phyloP scores from a whole-genome alignment of 805 yeast species.

The Saccharomycopsis sp. region DNA sequence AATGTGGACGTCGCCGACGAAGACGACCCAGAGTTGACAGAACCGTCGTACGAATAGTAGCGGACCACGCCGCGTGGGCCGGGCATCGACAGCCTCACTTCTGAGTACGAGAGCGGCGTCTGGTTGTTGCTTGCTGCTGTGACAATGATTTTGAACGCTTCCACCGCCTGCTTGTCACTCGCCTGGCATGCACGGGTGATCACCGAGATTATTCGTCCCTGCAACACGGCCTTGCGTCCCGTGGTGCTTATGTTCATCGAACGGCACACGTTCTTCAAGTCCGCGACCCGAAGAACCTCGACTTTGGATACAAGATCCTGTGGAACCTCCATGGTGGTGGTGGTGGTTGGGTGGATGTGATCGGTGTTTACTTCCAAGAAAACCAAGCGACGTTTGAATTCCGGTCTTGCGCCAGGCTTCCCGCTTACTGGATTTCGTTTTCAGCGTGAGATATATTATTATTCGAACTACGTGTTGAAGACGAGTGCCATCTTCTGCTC shows the following conservation, averaged over 20 bases:
- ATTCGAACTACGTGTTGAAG: no score
- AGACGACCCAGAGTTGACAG: slow-evolving; percentile 19
- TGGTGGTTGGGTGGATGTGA: no score
- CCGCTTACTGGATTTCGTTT: no score
- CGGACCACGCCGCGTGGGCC: slow-evolving; percentile 22
- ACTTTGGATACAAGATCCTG: slow-evolving; percentile 18
- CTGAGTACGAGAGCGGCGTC: slow-evolving; percentile 33
- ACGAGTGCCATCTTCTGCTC: background rate
- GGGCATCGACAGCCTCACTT: slow-evolving; percentile 25
- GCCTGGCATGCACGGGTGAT: slow-evolving; percentile 36
- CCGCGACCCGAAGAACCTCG: slow-evolving; percentile 39
- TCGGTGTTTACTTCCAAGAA: no score
- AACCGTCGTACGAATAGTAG: slow-evolving; percentile 26
- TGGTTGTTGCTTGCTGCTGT: slow-evolving; percentile 31
- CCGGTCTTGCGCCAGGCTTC: no score
- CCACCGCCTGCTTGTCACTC: slow-evolving; percentile 37
- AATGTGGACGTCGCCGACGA: slow-evolving; percentile 3
- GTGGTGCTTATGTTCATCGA: slow-evolving; percentile 40
- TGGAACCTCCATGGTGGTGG: background rate
- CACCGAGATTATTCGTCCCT: slow-evolving; percentile 45
- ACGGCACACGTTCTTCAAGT: slow-evolving; percentile 47
- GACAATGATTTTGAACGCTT: slow-evolving; percentile 40
- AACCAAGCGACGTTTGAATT: no score
- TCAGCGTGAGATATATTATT: no score
- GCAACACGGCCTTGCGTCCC: slow-evolving; percentile 59